Evolutionary conservation across 768 basidiomycete genomes (phyloP), one percentile per base, ranked within the genome.

Genomic region (Russula abietina): DNA sequence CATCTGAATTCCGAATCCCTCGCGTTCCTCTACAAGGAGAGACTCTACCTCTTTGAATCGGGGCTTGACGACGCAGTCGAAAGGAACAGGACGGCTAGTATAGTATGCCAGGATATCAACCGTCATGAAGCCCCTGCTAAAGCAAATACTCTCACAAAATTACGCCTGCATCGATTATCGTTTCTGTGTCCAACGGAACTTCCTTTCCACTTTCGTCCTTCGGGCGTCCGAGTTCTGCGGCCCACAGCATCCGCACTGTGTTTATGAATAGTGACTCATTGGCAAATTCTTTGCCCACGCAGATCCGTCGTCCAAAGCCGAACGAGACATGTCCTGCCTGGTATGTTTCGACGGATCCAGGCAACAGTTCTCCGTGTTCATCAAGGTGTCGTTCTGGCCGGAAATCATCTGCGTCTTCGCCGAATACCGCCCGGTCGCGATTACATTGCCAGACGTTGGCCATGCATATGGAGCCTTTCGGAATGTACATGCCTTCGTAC

Each of bases 381-480:
- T 66, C 65, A 1, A 69, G 62, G 54, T 56, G 64, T 5, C 70
- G 65, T 14, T 65, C 63, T 0, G 70, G 70, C 10, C 57, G 39
- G 58, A 71, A 71, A 16, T 33, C 39, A 2, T 62, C 56, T 6
- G 65, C 64, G 39, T 70, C 68, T 2, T 61, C 46, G 16, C 63
- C 66, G 32, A 60, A 70, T 4, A 62, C 6, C 16, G 55, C 24
- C 7, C 39, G 28, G 28, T 63, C 51, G 9, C 59, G 46, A 43
- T 59, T 55, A 12, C 61, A 50, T 0, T 55, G 36, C 65, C 67
- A 65, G 10, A 39, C 1, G 55, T 75, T 75, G 14, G 69, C 59
- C n/a, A 75, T 62, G 39, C 74, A 66, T 1, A 74, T 67, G 1
- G 75, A 71, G 17, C 74, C 76, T 41, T 70, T 72, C 1, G 76